Evolutionary conservation across 768 basidiomycete genomes (phyloP).

Genomic region (Agrocybe praecox): DNA sequence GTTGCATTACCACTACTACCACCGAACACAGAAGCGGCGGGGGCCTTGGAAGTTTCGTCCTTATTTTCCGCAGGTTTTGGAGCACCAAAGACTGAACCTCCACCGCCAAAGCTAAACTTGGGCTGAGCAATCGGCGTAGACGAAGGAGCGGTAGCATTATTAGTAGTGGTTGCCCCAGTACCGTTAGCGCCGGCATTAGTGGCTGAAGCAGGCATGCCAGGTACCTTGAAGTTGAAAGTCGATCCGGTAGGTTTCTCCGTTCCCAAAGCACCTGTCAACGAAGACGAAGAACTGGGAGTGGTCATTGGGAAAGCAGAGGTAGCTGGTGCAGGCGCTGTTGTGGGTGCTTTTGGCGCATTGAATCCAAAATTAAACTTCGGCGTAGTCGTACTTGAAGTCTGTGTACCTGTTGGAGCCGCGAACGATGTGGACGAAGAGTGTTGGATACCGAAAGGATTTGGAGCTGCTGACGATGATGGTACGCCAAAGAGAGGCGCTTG

Average conservation of each 20-base stretch:
- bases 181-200: neutral
- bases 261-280: slow-evolving; percentile 20
- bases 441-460: neutral
- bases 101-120: slow-evolving; percentile 41
- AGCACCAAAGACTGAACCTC: slow-evolving; percentile 2
- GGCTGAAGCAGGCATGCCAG: slow-evolving; percentile 7
- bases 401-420: neutral
- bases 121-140: slow-evolving; percentile 16
- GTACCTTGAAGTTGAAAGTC: slow-evolving; percentile 17
- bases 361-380: slow-evolving; percentile 16
- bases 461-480: neutral
- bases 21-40: slow-evolving; percentile 4
- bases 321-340: neutral
- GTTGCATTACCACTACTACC: neutral
- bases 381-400: slow-evolving; percentile 15
- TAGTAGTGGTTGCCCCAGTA: slow-evolving; percentile 8
- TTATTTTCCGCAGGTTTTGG: slow-evolving; percentile 1
- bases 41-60: neutral
- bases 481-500: neutral
- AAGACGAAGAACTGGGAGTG: slow-evolving; percentile 2
- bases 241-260: slow-evolving; percentile 4
- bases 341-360: slow-evolving; percentile 3
- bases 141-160: neutral
- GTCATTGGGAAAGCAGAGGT: neutral
- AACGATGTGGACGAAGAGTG: slow-evolving; percentile 10